Percentiles rank a stretch among this genome's conserved stretches.
These are phyloP conservation scores for Gnomoniopsis sp. DNA, from an alignment of 2,329 filamentous ascomycete species.

Conservation along the genomic window DNA sequence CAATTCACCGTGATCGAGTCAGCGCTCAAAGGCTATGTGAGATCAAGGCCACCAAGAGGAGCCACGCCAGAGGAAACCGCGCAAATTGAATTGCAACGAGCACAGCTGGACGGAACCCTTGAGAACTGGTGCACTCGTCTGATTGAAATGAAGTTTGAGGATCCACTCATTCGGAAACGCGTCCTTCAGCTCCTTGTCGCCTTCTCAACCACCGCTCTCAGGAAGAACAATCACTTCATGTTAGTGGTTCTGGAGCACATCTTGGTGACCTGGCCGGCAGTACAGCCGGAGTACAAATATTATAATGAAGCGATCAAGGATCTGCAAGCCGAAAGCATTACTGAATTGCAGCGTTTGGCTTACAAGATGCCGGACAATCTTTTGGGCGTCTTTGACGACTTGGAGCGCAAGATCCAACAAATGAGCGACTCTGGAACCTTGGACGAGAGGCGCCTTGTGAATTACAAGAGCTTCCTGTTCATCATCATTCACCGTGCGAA, in stretches of 20 bases:
- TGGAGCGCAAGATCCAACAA: constrained; percentile 79
- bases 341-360: constrained; percentile 84
- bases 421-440: constrained; percentile 68
- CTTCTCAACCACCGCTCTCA: constrained; percentile 76
- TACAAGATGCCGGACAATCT: constrained; percentile 90
- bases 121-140: constrained; percentile 71
- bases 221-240: constrained; percentile 76
- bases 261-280: constrained; percentile 74
- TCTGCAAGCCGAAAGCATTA: constrained; percentile 77
- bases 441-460: constrained; percentile 80
- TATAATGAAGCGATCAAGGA: constrained; percentile 91
- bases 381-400: constrained; percentile 79
- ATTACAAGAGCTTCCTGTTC: constrained; percentile 87
- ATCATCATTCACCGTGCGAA: constrained; percentile 89
- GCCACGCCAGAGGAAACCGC: constrained; percentile 22
- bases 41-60: constrained; percentile 54
- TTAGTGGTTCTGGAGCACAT: constrained; percentile 89
- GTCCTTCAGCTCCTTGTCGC: constrained; percentile 79
- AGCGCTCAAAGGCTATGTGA: constrained; percentile 81
- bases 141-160: constrained; percentile 71
- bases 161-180: constrained; percentile 79
- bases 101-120: constrained; percentile 58
- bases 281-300: constrained; percentile 64
- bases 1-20: constrained; percentile 88
- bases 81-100: constrained; percentile 44